phyloP scores from a whole-genome alignment of 257 asterid genomes.

The Orobanche coerulescens region DNA sequence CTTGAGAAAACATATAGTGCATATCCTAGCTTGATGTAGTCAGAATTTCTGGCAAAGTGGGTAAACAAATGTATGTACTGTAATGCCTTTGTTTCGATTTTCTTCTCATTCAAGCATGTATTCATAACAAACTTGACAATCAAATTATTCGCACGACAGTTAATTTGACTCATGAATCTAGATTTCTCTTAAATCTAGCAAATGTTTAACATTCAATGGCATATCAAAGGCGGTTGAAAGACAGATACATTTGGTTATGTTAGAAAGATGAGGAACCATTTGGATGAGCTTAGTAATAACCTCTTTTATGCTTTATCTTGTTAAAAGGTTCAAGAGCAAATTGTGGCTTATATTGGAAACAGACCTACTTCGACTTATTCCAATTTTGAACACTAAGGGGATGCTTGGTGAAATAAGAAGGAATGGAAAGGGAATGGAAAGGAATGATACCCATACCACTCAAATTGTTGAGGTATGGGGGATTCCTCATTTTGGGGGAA shows the following conservation, averaged over 20 bases:
- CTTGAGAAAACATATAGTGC: no score
- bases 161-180: not conserved
- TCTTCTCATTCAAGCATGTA: no score
- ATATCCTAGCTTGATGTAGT: no score
- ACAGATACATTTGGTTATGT: no score
- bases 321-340: not conserved
- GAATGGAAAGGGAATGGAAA: not conserved
- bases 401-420: no score
- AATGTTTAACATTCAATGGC: not conserved
- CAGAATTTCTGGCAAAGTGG: no score
- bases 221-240: not conserved
- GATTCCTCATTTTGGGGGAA: no score
- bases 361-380: not conserved
- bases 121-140: not conserved
- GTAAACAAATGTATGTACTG: no score
- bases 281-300: not conserved
- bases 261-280: not conserved
- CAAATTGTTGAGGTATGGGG: no score
- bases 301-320: not conserved
- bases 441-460: no score
- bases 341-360: not conserved
- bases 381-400: no score
- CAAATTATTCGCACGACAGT: not conserved
- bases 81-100: no score
- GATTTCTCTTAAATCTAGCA: not conserved